Base-by-base conservation (phyloP, 2,329 filamentous ascomycete species). In the Phialemonium atrogriseum region DNA sequence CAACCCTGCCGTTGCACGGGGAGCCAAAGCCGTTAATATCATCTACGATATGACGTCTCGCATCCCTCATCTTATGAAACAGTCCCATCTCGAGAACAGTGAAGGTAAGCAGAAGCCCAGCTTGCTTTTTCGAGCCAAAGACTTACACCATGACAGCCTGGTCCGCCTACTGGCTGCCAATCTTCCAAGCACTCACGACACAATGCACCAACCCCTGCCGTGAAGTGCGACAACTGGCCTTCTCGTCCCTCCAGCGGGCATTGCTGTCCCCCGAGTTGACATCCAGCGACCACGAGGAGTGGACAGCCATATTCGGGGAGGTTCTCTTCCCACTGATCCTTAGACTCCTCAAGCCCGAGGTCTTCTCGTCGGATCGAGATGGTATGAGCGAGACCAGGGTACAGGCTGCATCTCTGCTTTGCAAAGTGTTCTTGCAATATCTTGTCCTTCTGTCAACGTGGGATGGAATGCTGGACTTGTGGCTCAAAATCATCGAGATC, bases 311-410 rank as follows among this genome's bases (percentile, higher is more conserved):
- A 31, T 98, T 98, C 55, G 77, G 79, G 40, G 84, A 95, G 51
- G 88, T 96, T 2, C 67, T 98, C 11, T 95, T 98, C 56, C 91
- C 91, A 2, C 68, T 98, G 10, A 89, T 96, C 40, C 69, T 82
- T 21, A 76, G 84, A 40, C 70, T 98, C 3, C 68, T 98, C 11
- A 95, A 94, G 55, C 91, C 91, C 1, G 91, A 98, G 56, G 81
- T 95, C 8, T 95, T 93, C 54, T 86, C 88, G 32, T 82, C 82
- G 2, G 91, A 98, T 52, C 82, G 85, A 2, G 68, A 83, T 21
- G 91, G 91, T 22, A 98, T 98, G 91, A 84, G 84, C 43, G 89
- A 96, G 57, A 96, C 91, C 31, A 73, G 91, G 25, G 84, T 96
- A 1, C 85, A 95, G 49, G 85, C 85, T 2, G 85, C 89, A 1